phyloP scores from a whole-genome alignment of 306 rosid genomes.

The Prunus fruticosa region DNA sequence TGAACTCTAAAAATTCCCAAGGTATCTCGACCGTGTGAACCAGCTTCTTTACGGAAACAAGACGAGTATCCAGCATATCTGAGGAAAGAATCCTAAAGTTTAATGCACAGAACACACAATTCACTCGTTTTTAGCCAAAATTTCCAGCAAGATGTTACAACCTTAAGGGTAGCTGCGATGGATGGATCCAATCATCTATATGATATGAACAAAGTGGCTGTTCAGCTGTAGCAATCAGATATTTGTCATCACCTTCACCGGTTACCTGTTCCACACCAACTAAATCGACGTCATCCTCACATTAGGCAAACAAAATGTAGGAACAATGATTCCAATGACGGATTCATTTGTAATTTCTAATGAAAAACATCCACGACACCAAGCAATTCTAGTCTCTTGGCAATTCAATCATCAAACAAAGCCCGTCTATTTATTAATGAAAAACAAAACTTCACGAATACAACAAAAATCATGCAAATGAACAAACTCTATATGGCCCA shows the following conservation, averaged over 20 bases:
- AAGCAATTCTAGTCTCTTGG: neutral
- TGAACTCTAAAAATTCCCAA: conserved; percentile 92
- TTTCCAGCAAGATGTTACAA: conserved; percentile 21
- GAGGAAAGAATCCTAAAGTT: conserved; percentile 5
- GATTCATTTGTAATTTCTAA: neutral
- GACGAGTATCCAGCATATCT: conserved; percentile 96
- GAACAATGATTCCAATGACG: neutral
- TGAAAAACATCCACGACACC: neutral
- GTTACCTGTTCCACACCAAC: conserved; percentile 55
- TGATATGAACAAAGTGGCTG: conserved; percentile 94
- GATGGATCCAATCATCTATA: conserved; percentile 94
- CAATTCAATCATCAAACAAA: neutral
- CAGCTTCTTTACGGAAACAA: conserved; percentile 99
- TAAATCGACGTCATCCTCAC: conserved; percentile 1
- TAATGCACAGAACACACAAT: conserved; percentile 5
- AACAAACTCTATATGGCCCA: neutral
- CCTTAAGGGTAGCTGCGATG: conserved; percentile 87
- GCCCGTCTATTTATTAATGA: neutral
- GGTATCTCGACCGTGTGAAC: conserved; percentile 97
- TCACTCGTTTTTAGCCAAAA: neutral
- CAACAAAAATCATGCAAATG: neutral
- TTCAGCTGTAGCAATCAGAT: conserved; percentile 95
- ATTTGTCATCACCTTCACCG: conserved; percentile 99
- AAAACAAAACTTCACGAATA: neutral
- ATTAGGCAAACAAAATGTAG: neutral